Base-by-base conservation (phyloP, 177 flowering plant genomes). In the Vitis hybrid region DNA sequence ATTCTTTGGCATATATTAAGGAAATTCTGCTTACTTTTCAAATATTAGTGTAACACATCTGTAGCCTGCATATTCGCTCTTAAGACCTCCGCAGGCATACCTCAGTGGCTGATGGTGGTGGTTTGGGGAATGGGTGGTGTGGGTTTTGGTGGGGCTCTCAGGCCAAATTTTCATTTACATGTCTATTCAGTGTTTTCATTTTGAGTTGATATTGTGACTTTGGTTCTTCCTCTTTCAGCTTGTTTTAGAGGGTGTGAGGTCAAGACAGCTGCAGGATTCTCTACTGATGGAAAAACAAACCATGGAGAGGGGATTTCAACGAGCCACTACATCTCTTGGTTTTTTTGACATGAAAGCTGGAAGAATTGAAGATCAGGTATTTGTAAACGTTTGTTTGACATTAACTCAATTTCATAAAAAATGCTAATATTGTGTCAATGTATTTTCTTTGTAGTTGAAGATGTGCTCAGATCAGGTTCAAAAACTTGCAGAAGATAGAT, bases 361-460 rank as follows among this genome's bases (percentile, higher is more conserved):
- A 8, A 85, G 23, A 73, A 78, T 96, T 70, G 92, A 85, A 72
- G 94, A 96, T 60, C 97, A 96, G 93, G 99, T 96, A 77, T 68
- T 21, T 17, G 45, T 34, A 2, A 1, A 1, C 55, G 17, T 52
- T 21, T 34, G 3, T n/a, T 17, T 30, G 32, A 39, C 15, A 17
- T 4, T 11, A 21, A 11, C 55, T n/a, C 56, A 10, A 2, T 12
- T 61, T 17, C 19, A 62, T 11, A 0, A 54, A 15, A 13, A 52
- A 67, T 67, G 10, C 14, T 11, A 57, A 34, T 65, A 11, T 56
- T n/a, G 57, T 8, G 65, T 32, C 51, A 55, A 14, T 23, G 45
- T 69, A 1, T 11, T 74, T 70, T 55, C 60, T 68, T 65, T 83
- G 82, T 86, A 94, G 99, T 73, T 91, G 75, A 90, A 74, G 68